These are phyloP conservation scores for Smittium culicis DNA, from an alignment of 371 early-diverging fungal genomes.

Conservation along the genomic window DNA sequence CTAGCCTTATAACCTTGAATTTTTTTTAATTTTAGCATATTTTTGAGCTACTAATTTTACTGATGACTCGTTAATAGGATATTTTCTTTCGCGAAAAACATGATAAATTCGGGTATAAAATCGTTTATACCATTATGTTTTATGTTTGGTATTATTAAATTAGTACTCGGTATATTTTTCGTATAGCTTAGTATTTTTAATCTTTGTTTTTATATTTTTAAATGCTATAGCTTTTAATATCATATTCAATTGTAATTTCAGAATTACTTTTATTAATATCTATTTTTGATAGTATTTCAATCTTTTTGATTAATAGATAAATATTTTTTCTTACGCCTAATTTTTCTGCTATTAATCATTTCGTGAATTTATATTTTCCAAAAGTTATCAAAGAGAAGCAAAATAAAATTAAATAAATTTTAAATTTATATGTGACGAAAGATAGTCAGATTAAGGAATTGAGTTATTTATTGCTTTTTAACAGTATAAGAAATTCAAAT, in stretches of 20 bases:
- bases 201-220: not conserved
- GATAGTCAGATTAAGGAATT: not conserved
- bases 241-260: not conserved
- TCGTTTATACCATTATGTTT: not conserved
- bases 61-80: not conserved
- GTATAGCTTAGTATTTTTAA: not conserved
- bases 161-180: not conserved
- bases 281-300: not conserved
- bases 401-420: not conserved
- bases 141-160: not conserved
- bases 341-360: not conserved
- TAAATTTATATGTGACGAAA: not conserved
- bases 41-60: not conserved
- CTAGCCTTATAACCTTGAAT: not conserved
- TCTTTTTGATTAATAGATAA: not conserved
- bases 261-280: not conserved
- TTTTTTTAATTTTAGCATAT: not conserved
- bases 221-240: not conserved
- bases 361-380: not conserved
- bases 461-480: not conserved
- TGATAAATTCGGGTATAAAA: not conserved
- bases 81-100: not conserved
- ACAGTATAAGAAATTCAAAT: not conserved
- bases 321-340: not conserved
- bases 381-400: not conserved